phyloP scores from a whole-genome alignment of 2,329 filamentous ascomycete genomes.

The Ophiosphaerella herpotricha region DNA sequence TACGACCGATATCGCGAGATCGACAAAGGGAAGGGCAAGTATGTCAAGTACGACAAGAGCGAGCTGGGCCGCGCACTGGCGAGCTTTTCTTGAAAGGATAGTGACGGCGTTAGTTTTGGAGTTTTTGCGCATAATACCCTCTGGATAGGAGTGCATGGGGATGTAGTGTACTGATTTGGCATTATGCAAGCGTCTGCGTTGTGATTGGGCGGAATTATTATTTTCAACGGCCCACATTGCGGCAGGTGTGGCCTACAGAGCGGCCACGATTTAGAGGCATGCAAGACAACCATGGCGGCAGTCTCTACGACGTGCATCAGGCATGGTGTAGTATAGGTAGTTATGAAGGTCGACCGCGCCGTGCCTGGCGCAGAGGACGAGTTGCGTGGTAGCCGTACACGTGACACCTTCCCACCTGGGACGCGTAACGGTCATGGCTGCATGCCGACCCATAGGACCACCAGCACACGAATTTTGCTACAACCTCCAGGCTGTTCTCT shows the following conservation, averaged over 20 bases:
- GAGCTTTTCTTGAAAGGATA: constrained; percentile 44
- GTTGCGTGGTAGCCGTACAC: constrained; percentile 17
- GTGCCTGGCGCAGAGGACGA: not conserved
- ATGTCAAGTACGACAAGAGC: constrained; percentile 85
- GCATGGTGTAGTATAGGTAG: too few species aligned
- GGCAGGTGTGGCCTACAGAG: constrained; percentile 12
- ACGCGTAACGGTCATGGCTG: constrained; percentile 26
- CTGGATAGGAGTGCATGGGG: constrained; percentile 28
- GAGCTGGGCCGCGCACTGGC: constrained; percentile 69
- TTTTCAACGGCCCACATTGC: constrained; percentile 4
- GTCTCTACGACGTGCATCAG: too few species aligned
- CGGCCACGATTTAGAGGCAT: constrained; percentile 12
- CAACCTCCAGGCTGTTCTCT: not conserved
- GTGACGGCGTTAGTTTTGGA: constrained; percentile 24
- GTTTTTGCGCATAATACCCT: constrained; percentile 40
- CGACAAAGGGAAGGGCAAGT: constrained; percentile 97
- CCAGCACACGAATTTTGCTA: constrained; percentile 5
- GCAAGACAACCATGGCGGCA: not conserved
- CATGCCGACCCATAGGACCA: too few species aligned
- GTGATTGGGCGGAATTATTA: constrained; percentile 23
- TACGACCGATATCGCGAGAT: constrained; percentile 98
- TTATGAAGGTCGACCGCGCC: not conserved
- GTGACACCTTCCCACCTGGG: constrained; percentile 34
- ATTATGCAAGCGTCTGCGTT: constrained; percentile 13
- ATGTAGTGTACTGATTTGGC: constrained; percentile 12